Percentiles rank a stretch among this genome's conserved stretches.
phyloP scores from a whole-genome alignment of 179 eudicot genomes.

The Camellia oleifera region DNA sequence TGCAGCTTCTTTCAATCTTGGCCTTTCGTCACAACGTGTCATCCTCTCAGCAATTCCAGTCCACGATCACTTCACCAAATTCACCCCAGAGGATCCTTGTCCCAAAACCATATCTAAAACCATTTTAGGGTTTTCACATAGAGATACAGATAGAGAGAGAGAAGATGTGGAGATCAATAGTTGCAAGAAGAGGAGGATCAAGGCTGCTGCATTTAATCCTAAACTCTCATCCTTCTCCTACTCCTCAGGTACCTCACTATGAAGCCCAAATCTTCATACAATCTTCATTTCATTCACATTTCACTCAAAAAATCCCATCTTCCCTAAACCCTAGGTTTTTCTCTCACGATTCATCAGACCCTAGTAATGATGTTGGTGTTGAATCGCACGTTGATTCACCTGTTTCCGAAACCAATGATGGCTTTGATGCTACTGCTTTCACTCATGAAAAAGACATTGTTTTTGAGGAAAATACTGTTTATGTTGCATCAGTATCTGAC shows the following conservation, averaged over 20 bases:
- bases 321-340: constrained; percentile 15
- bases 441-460: background rate
- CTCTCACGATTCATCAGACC: constrained; percentile 10
- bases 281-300: background rate
- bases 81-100: too few relatives aligned
- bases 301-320: background rate
- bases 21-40: too few relatives aligned
- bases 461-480: background rate
- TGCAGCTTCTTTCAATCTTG: too few relatives aligned
- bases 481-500: constrained; percentile 5
- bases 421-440: background rate
- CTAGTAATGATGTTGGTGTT: background rate
- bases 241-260: constrained; percentile 9
- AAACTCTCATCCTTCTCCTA: background rate
- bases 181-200: background rate
- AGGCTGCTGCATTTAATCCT: background rate
- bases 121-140: too few relatives aligned
- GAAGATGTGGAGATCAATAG: constrained; percentile 17
- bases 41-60: too few relatives aligned
- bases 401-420: background rate
- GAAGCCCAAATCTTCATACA: background rate
- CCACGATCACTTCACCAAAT: too few relatives aligned
- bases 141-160: background rate
- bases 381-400: background rate
- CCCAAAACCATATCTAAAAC: too few relatives aligned